Conservation (phyloP, 768 basidiomycete species). For the Phylloporus scabripes region DNA sequence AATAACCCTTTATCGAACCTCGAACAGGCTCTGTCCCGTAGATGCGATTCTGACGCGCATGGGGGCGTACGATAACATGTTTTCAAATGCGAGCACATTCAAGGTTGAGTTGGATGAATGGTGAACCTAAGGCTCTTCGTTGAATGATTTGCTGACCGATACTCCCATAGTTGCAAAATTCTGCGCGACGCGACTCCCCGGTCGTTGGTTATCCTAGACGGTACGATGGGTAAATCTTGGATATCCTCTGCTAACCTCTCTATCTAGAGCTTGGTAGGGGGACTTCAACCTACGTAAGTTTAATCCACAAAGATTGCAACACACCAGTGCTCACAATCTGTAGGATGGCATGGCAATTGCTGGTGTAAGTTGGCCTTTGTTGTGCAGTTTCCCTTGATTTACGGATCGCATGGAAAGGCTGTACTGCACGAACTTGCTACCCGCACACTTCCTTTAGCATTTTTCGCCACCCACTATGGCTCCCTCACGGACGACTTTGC, state of each 20-base stretch:
- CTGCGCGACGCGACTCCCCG: slow-evolving; percentile 89
- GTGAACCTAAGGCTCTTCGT: slow-evolving; percentile 34
- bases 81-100: slow-evolving; percentile 91
- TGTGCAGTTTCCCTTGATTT: not conserved
- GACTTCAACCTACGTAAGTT: slow-evolving; percentile 83
- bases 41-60: slow-evolving; percentile 93
- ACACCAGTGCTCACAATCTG: slow-evolving; percentile 12
- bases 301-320: not conserved
- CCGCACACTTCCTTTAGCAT: slow-evolving; percentile 83
- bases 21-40: slow-evolving; percentile 70
- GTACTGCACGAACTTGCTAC: slow-evolving; percentile 94
- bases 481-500: slow-evolving; percentile 91
- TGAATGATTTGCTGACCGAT: not conserved
- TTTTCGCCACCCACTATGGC: slow-evolving; percentile 98
- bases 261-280: slow-evolving; percentile 83
- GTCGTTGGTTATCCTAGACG: slow-evolving; percentile 92
- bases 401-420: slow-evolving; percentile 42
- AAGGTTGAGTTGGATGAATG: slow-evolving; percentile 99
- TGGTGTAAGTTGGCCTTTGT: slow-evolving; percentile 44
- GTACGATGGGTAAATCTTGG: slow-evolving; percentile 38
- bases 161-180: slow-evolving; percentile 73
- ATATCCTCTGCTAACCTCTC: slow-evolving; percentile 7
- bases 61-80: slow-evolving; percentile 99
- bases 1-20: slow-evolving; percentile 3
- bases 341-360: slow-evolving; percentile 99